Conservation (phyloP, 495 filamentous ascomycete genomes). For the Podospora anserina region DNA sequence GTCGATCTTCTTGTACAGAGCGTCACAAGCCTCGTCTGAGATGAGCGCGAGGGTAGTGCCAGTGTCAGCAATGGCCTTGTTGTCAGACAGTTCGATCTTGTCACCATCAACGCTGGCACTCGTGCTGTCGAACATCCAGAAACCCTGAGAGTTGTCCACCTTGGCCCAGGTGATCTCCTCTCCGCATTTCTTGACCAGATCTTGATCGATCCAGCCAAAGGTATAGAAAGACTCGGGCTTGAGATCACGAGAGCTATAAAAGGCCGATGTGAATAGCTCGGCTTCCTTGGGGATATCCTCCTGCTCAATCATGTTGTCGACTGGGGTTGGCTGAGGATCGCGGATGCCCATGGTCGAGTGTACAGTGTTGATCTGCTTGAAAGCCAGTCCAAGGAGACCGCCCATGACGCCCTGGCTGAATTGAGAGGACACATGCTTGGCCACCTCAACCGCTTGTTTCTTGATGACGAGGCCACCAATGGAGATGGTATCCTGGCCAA, state of each 20-base stretch:
- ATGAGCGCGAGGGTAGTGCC: slow-evolving; percentile 72
- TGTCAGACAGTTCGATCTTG: slow-evolving; percentile 53
- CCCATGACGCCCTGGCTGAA: slow-evolving; percentile 62
- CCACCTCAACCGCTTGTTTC: slow-evolving; percentile 67
- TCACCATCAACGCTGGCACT: slow-evolving; percentile 61
- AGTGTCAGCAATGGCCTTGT: slow-evolving; percentile 78
- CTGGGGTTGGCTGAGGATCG: slow-evolving; percentile 60
- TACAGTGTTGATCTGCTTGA: slow-evolving; percentile 67
- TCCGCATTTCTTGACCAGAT: slow-evolving; percentile 53
- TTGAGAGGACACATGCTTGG: slow-evolving; percentile 58
- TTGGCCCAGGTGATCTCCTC: slow-evolving; percentile 60
- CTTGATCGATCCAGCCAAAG: slow-evolving; percentile 73
- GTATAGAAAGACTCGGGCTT: slow-evolving; percentile 69
- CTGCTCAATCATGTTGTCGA: slow-evolving; percentile 74
- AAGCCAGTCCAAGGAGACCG: slow-evolving; percentile 72
- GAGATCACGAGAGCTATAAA: slow-evolving; percentile 61
- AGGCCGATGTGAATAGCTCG: slow-evolving; percentile 71
- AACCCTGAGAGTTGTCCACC: slow-evolving; percentile 66
- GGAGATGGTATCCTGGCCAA: slow-evolving; percentile 65
- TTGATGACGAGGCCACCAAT: slow-evolving; percentile 68
- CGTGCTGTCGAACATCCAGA: slow-evolving; percentile 67
- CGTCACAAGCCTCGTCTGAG: slow-evolving; percentile 61
- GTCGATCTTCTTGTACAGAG: slow-evolving; percentile 68
- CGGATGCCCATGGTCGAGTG: slow-evolving; percentile 38
- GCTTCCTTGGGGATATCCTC: slow-evolving; percentile 58